Conservation (phyloP, 345 rosid genomes). For the Noccaea bulbosa region DNA sequence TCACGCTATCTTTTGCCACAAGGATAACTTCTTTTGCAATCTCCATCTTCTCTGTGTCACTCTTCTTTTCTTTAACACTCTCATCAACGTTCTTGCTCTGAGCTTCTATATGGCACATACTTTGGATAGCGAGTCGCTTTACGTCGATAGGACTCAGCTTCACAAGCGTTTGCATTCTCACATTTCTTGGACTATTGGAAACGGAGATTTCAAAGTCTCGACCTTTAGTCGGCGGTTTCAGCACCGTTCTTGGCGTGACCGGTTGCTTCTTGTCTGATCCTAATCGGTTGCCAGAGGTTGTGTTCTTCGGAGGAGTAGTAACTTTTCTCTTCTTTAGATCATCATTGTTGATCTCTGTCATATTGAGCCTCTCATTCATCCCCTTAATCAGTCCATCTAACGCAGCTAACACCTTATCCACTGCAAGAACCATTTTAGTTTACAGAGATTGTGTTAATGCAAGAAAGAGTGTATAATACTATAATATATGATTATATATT, state of each 20-base stretch:
- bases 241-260: conserved; percentile 42
- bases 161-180: conserved; percentile 58
- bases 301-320: conserved; percentile 15
- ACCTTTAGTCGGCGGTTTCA: conserved; percentile 33
- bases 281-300: background rate
- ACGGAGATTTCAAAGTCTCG: conserved; percentile 34
- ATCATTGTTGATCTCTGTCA: conserved; percentile 48
- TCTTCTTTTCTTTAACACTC: conserved; percentile 40
- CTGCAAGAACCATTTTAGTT: conserved; percentile 40
- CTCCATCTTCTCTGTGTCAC: conserved; percentile 37
- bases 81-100: conserved; percentile 36
- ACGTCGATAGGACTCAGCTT: conserved; percentile 68
- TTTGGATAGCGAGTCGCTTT: conserved; percentile 53
- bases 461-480: too few relatives aligned
- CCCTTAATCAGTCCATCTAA: conserved; percentile 59
- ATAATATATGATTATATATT: too few relatives aligned
- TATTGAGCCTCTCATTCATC: conserved; percentile 53
- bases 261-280: conserved; percentile 41
- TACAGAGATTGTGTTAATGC: background rate
- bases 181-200: conserved; percentile 41
- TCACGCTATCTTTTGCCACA: conserved; percentile 10
- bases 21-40: conserved; percentile 20
- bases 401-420: conserved; percentile 56
- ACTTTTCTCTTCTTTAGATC: conserved; percentile 38
- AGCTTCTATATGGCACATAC: conserved; percentile 42